Base-by-base conservation (phyloP, 2,329 filamentous ascomycete species). In the Exophiala oligosperma region DNA sequence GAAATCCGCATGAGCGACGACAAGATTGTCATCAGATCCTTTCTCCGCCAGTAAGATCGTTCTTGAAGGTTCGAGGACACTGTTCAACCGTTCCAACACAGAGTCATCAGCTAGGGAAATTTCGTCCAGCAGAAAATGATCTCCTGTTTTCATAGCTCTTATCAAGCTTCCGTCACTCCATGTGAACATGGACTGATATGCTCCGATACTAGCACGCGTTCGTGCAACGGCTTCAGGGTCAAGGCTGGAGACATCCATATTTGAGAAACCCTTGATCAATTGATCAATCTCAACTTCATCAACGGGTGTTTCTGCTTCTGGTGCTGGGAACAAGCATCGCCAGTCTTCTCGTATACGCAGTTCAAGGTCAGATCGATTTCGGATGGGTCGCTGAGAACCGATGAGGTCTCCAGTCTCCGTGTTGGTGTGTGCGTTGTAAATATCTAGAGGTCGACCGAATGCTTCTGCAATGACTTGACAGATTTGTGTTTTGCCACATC, bases 31-130 rank as follows among this genome's bases (percentile, higher is more conserved):
- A 4, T 89, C 82, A 1, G 90, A 84, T 0, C 94, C 95, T 74
- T 97, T 99, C 72, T 99, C 94, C 0, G 95, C 95, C 14, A 99
- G 82, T 2, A 99, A 78, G 28, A 99, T 84, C 0, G 90, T 91
- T 52, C 94, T 84, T 46, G 90, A 86, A 1, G 94, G 88, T 72
- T 99, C 94, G 0, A 99, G 84, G 4, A 97, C 93, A 66, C 93
- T 97, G 76, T 99, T 99, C 32, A 99, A 80, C 66, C 94, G 85
- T 72, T 99, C 94, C 14, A 99, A 79, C 2, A 99, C 95, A 4
- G 95, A 97, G 71, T 99, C 94, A 69, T 99, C 95, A 0, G 94
- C 94, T 5, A 99, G 83, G 5, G 95, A 99, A 35, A 99, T 97
- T 71, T 99, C 95, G 67, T 99, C 94, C 0, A 99, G 85, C 23